Conservation (phyloP, 768 basidiomycete genomes). For the Tulasnella sp. region DNA sequence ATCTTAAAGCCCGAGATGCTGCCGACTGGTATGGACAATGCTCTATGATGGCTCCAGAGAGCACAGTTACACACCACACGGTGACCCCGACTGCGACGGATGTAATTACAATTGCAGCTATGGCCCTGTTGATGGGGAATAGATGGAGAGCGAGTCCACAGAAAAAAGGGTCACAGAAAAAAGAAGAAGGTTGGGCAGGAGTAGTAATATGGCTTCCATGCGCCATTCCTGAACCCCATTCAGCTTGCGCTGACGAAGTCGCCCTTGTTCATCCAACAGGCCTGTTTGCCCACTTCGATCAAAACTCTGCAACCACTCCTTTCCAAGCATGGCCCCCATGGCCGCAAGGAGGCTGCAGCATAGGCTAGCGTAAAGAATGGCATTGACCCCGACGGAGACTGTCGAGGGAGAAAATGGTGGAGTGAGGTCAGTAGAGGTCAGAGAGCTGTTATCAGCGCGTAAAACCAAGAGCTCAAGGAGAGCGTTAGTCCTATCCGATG, state of each 20-base stretch:
- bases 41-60: background rate
- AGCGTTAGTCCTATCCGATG: slow-evolving; percentile 15
- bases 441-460: background rate
- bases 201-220: background rate
- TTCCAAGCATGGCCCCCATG: slow-evolving; percentile 11
- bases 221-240: background rate
- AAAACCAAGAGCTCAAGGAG: slow-evolving; percentile 9
- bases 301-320: slow-evolving; percentile 14
- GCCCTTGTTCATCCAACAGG: background rate
- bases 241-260: background rate
- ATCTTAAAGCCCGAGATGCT: background rate
- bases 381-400: background rate
- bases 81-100: background rate
- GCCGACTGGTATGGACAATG: background rate
- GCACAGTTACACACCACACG: background rate
- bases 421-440: background rate
- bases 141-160: background rate
- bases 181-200: background rate
- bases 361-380: slow-evolving; percentile 6
- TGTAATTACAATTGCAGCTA: background rate
- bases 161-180: slow-evolving; percentile 7
- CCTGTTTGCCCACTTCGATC: slow-evolving; percentile 1
- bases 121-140: background rate
- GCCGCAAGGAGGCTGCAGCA: slow-evolving; percentile 1
- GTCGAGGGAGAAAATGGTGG: background rate